Evolutionary conservation across 352 stramenopile species (phyloP).

Genomic region (Pythium grandisporangium): DNA sequence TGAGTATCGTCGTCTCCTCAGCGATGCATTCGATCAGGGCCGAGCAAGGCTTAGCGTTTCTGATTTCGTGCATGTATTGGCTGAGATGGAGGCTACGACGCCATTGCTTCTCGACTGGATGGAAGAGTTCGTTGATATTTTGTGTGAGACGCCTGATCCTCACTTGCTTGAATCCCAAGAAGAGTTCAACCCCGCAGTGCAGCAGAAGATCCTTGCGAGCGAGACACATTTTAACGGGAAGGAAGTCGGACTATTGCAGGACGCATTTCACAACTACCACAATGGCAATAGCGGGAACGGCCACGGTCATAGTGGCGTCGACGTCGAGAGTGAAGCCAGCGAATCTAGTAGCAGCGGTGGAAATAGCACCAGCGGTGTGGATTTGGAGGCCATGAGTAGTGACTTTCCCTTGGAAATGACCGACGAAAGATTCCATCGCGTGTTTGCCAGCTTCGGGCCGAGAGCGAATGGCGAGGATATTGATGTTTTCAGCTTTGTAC

Average conservation of each 20-base stretch:
- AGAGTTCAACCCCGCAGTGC: slow-evolving; percentile 82
- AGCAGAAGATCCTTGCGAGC: slow-evolving; percentile 82
- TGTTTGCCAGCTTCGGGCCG: slow-evolving; percentile 74
- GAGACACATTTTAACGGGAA: slow-evolving; percentile 76
- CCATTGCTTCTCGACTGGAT: slow-evolving; percentile 82
- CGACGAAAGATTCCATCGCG: slow-evolving; percentile 60
- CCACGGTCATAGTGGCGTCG: too few species aligned
- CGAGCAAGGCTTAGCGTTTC: slow-evolving; percentile 63
- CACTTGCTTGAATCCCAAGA: slow-evolving; percentile 79
- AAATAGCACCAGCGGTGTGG: slow-evolving; percentile 53
- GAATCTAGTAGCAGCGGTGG: slow-evolving; percentile 59
- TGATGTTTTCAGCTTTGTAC: slow-evolving; percentile 84
- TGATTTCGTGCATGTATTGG: slow-evolving; percentile 61
- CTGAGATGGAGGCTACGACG: slow-evolving; percentile 32
- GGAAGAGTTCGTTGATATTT: slow-evolving; percentile 73
- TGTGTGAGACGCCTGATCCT: slow-evolving; percentile 73
- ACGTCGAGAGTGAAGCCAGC: too few species aligned
- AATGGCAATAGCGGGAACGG: too few species aligned
- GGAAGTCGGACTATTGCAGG: slow-evolving; percentile 70
- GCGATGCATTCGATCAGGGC: slow-evolving; percentile 75
- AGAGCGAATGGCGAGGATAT: slow-evolving; percentile 74
- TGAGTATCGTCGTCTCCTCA: slow-evolving; percentile 69
- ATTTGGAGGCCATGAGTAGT: slow-evolving; percentile 65
- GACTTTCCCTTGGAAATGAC: slow-evolving; percentile 84
- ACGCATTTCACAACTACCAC: slow-evolving; percentile 82